Evolutionary conservation across 805 yeast genomes (phyloP).

Genomic region (Tetrapisispora phaffii): DNA sequence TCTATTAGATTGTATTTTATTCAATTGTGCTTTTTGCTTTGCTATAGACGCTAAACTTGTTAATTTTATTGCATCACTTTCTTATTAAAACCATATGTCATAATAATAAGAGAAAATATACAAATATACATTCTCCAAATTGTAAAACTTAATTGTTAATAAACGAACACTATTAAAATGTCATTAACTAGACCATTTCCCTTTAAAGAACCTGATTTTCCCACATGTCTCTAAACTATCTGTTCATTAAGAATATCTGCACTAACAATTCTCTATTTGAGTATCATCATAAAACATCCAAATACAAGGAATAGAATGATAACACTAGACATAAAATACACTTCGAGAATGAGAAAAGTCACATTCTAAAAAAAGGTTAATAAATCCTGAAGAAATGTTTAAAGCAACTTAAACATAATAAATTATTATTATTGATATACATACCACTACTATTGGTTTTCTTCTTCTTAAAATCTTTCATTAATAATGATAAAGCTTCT

Average conservation of each 20-base stretch:
- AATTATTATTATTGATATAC: conserved; percentile 26
- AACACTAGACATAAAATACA: neutral
- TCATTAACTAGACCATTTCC: neutral
- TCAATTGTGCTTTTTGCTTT: conserved; percentile 6
- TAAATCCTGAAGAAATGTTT: neutral
- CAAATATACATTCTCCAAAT: neutral
- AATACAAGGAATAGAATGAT: neutral
- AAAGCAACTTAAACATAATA: neutral
- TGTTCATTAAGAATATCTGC: neutral
- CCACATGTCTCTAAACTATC: neutral
- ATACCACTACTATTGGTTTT: conserved; percentile 34
- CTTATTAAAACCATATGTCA: neutral
- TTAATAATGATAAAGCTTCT: conserved; percentile 36
- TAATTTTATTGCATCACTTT: conserved; percentile 2
- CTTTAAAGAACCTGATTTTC: neutral
- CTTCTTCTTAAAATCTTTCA: conserved; percentile 21
- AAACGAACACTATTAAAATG: neutral
- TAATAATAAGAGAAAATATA: neutral
- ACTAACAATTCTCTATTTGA: no score
- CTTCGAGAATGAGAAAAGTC: conserved; percentile 5
- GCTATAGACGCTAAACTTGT: conserved; percentile 13
- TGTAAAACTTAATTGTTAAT: neutral
- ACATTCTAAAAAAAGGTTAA: conserved; percentile 4
- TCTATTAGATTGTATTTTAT: neutral
- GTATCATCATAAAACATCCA: neutral